Evolutionary conservation across 2,329 filamentous ascomycete species (phyloP), one percentile per base, ranked within the genome.

Genomic region (Magnaporthales sp.): DNA sequence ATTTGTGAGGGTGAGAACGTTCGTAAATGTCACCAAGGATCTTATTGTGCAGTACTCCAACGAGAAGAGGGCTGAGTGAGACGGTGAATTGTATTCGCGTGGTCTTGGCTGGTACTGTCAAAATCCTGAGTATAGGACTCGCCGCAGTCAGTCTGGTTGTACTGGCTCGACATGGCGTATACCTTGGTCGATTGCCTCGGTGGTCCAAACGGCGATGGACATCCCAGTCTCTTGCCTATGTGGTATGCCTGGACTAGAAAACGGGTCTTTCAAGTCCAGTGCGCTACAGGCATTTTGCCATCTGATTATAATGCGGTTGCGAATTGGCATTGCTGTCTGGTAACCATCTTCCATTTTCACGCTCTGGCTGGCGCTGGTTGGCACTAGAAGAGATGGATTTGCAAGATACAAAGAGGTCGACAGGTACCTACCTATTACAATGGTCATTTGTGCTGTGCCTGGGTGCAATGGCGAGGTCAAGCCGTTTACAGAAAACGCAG

Each of bases 1-100:
- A 5, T 62, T 19, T 29, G 13, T 63, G 15, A 27, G 19, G 54
- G 30, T 63, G 3, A 15, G 4, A 5, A 27, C 68, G 2, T 46
- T 66, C n/a, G 27, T 46, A 19, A 7, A 66, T 15, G 24, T 67
- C 10, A 69, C 64, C 38, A n/a, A n/a, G 38, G 67, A 51, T 24
- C 15, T 6, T 13, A 46, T 46, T 46, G 15, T 46, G 5, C 15
- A 46, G 15, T 46, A 19, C n/a, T n/a, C 38, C 19, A 6, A 38
- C 13, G 32, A 46, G 38, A 46, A 46, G n/a, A 3, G 1, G 7
- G 2, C 38, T 19, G 15, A 46, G 15, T n/a, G 15, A 46, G 2
- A 19, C 19, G 38, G 38, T 19, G 15, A 22, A 27, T 22, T 63
- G 29, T 29, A 4, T 26, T 6, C 6, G 22, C 56, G 56, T 27